Evolutionary conservation across 2,329 filamentous ascomycete genomes (phyloP).

Genomic region (Emmonsiellopsis sp.): DNA sequence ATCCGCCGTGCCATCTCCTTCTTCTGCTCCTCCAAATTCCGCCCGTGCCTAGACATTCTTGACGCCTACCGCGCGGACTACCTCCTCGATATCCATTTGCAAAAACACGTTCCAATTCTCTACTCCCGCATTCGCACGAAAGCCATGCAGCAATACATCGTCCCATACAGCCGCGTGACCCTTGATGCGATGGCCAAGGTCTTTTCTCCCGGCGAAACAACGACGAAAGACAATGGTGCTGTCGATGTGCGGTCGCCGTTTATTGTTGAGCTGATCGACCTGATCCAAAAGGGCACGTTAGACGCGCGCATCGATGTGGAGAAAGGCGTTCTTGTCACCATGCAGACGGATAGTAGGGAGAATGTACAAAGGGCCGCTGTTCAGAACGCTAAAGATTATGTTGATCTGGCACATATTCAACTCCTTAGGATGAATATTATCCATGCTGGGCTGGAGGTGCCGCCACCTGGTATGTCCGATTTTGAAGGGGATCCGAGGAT

Average conservation of each 20-base stretch:
- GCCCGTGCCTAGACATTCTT: constrained; percentile 70
- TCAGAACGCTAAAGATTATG: constrained; percentile 59
- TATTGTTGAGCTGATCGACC: constrained; percentile 56
- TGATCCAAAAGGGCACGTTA: constrained; percentile 66
- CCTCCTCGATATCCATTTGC: constrained; percentile 78
- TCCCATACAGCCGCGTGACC: constrained; percentile 81
- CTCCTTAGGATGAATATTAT: constrained; percentile 68
- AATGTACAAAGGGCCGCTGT: constrained; percentile 63
- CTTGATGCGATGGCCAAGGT: constrained; percentile 67
- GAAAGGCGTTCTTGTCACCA: constrained; percentile 66
- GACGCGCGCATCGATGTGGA: constrained; percentile 78
- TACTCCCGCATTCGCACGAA: constrained; percentile 74
- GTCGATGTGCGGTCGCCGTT: constrained; percentile 22
- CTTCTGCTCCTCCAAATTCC: constrained; percentile 87
- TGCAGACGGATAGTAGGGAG: constrained; percentile 55
- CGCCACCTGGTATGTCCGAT: constrained; percentile 15
- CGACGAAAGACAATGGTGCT: constrained; percentile 34
- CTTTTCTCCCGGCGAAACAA: constrained; percentile 47
- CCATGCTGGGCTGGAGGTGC: constrained; percentile 65
- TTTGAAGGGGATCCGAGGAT: not conserved
- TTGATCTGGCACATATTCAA: constrained; percentile 64
- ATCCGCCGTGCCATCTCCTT: constrained; percentile 81
- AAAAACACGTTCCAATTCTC: constrained; percentile 59
- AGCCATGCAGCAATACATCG: constrained; percentile 86
- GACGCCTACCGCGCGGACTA: constrained; percentile 77